Conservation (phyloP, 2,329 filamentous ascomycete species). For the Metarhizium humberi region DNA sequence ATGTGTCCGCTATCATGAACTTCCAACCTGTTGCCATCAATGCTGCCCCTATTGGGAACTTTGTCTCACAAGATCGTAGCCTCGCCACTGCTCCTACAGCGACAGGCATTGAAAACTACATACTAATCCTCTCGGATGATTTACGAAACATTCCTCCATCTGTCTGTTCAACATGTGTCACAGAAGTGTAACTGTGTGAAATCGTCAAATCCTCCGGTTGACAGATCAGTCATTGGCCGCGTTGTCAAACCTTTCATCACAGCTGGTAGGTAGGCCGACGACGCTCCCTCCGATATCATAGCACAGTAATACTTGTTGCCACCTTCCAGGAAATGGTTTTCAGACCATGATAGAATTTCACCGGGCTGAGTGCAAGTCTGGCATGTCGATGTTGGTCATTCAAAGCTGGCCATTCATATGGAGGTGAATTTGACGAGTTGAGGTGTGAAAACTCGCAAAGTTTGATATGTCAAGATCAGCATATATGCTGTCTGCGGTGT, state of each 20-base stretch:
- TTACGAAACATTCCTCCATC: constrained; percentile 18
- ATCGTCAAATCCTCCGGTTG: background rate
- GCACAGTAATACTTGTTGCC: background rate
- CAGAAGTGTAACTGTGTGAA: background rate
- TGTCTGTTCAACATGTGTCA: background rate
- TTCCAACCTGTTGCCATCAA: background rate
- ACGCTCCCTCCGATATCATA: background rate
- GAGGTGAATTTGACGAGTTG: background rate
- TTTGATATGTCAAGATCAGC: background rate
- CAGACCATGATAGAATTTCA: background rate
- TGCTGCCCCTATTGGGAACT: background rate
- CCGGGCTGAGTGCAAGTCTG: background rate
- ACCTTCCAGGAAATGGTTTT: background rate
- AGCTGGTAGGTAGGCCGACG: background rate
- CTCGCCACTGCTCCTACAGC: constrained; percentile 2
- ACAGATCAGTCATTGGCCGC: background rate
- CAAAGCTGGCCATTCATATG: background rate
- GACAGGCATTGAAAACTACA: constrained; percentile 18
- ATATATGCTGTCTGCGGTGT: background rate
- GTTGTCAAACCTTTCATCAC: background rate
- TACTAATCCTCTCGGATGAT: constrained; percentile 27
- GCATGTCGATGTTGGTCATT: background rate
- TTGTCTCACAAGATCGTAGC: background rate
- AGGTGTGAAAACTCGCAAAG: background rate
- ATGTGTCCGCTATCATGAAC: background rate